Evolutionary conservation across 148 eudicot genomes (phyloP).

Genomic region (Persicaria maculosa): DNA sequence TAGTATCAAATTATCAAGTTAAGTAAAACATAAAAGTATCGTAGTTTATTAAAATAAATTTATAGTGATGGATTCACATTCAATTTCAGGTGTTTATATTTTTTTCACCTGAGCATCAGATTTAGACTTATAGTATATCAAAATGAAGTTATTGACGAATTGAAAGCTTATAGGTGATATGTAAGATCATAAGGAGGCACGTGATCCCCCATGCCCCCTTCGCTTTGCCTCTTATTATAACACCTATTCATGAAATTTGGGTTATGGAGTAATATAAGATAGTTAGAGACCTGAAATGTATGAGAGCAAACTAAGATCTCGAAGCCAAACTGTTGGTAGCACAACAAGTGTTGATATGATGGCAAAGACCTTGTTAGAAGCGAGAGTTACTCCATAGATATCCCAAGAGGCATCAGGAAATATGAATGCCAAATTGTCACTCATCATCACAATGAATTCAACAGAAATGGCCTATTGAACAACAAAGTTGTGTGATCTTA

Average conservation of each 20-base stretch:
- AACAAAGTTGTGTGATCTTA: neutral
- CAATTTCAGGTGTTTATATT: too few relatives aligned
- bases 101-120: too few relatives aligned
- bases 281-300: slow-evolving; percentile 7
- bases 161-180: too few relatives aligned
- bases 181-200: too few relatives aligned
- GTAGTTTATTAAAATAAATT: too few relatives aligned
- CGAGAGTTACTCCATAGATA: neutral
- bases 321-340: slow-evolving; percentile 13
- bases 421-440: slow-evolving; percentile 5
- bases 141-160: too few relatives aligned
- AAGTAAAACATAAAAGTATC: too few relatives aligned
- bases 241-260: neutral
- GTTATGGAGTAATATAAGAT: neutral
- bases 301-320: slow-evolving; percentile 11
- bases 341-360: slow-evolving; percentile 7
- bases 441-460: slow-evolving; percentile 14
- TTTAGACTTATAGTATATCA: too few relatives aligned
- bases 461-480: slow-evolving; percentile 8
- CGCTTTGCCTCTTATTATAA: too few relatives aligned
- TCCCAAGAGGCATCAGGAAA: slow-evolving; percentile 4
- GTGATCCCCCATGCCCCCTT: too few relatives aligned
- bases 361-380: slow-evolving; percentile 7
- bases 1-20: too few relatives aligned
- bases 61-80: too few relatives aligned